Evolutionary conservation across 2,329 filamentous ascomycete genomes (phyloP), one percentile per base, ranked within the genome.

Genomic region (Chaetomiaceae sp.): DNA sequence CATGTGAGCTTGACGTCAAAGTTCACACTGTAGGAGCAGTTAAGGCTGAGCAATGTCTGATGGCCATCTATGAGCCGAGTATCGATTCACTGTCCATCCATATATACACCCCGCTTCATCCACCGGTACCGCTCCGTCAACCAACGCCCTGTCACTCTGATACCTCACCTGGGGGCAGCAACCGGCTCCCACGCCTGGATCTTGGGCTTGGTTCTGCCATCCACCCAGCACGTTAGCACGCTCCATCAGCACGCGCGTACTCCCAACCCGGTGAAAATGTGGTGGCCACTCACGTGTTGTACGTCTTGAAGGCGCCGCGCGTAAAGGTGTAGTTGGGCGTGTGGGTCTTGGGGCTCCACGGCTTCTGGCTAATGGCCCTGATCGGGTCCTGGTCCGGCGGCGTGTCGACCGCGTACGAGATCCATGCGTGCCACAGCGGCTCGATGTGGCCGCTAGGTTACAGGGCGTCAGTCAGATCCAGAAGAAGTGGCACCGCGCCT

Each of bases 401-500:
- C 68, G 86, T 86, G 68, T 97, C 89, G 60, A 95, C 83, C 70
- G 83, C 73, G 71, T 98, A 97, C 56, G 88, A 88, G 59, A 98
- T 89, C 93, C 93, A 98, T 24, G 87, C 88, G 71, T 97, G 93
- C 93, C 93, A 98, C 68, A 91, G 87, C 41, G 91, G 90, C 69
- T 97, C 91, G 60, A 96, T 86, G 45, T 96, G 88, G 49, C 80
- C 79, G 52, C 82, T 85, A 55, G 49, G 33, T 29, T 29, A 29
- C 27, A 29, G 4, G 11, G 1, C 22, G 15, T 42, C 43, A 15
- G 40, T 36, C n/a, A n/a, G n/a, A n/a, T n/a, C n/a, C n/a, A n/a
- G n/a, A n/a, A n/a, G n/a, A n/a, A n/a, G n/a, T n/a, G n/a, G n/a
- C n/a, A n/a, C n/a, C n/a, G n/a, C n/a, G n/a, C n/a, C n/a, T n/a